Conservation (phyloP, 164 flowering plant species). For the Amborella trichopoda region DNA sequence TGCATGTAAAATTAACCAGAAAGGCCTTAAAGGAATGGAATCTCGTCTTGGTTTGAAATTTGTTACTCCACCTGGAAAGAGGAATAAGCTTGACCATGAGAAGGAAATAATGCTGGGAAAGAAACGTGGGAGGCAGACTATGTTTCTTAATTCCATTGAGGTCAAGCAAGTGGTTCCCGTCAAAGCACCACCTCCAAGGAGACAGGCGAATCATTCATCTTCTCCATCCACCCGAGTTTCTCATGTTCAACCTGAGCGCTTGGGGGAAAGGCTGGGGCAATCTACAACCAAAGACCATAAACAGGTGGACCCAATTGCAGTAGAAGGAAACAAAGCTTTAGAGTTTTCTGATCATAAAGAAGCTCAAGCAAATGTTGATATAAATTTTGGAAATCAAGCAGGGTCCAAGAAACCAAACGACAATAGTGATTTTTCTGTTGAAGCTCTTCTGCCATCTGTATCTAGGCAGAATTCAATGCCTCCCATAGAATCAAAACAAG, state of each 20-base stretch:
- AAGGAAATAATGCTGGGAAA: conserved; percentile 66
- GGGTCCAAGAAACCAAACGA: conserved; percentile 34
- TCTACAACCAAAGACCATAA: conserved; percentile 20
- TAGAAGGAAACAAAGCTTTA: conserved; percentile 23
- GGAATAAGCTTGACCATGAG: conserved; percentile 45
- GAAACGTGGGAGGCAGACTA: conserved; percentile 13
- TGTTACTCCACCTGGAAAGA: conserved; percentile 43
- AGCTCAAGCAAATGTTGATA: conserved; percentile 40
- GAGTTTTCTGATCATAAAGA: conserved; percentile 35
- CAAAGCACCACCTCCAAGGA: conserved; percentile 46
- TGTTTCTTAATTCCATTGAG: conserved; percentile 52
- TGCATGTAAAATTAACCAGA: conserved; percentile 20
- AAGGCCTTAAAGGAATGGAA: conserved; percentile 49
- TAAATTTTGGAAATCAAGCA: conserved; percentile 22
- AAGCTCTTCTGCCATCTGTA: conserved; percentile 17
- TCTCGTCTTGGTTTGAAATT: conserved; percentile 38
- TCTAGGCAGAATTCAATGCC: conserved; percentile 48
- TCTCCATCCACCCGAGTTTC: conserved; percentile 7
- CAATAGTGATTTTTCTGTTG: conserved; percentile 27
- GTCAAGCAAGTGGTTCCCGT: conserved; percentile 52
- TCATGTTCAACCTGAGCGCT: neutral
- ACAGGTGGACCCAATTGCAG: conserved; percentile 21
- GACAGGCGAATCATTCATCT: conserved; percentile 38
- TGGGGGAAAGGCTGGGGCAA: neutral
- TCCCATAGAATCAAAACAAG: conserved; percentile 30